Percentiles rank a stretch among this genome's conserved stretches.
Conservation (phyloP, 129 eudicot species). For the Kitagawia praeruptora region DNA sequence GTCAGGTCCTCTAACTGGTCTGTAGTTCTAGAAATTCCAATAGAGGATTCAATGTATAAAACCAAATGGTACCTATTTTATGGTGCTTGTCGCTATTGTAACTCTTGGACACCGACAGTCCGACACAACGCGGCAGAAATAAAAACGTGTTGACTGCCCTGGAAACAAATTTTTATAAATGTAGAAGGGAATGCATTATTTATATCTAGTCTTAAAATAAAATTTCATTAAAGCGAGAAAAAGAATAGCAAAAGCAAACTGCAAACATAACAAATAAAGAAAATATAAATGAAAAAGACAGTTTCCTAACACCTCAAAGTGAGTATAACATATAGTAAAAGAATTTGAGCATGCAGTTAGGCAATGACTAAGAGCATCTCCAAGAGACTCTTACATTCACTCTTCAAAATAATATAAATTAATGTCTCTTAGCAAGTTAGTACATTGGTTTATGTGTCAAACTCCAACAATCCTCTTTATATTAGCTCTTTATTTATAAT, state of each 20-base stretch:
- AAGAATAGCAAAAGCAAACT: background rate
- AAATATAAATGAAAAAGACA: background rate
- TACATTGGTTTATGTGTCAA: too few species aligned
- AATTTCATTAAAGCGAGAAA: too few species aligned
- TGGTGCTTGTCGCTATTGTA: background rate
- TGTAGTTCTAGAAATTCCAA: background rate
- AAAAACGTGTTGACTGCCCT: constrained; percentile 4
- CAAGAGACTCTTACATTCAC: too few species aligned
- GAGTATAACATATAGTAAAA: background rate
- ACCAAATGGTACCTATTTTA: background rate
- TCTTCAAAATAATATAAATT: too few species aligned
- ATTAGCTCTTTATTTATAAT: too few species aligned
- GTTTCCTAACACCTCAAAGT: background rate
- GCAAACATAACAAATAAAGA: background rate
- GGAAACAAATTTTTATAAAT: background rate
- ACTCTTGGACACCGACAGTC: background rate
- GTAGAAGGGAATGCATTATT: background rate
- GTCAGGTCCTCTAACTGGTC: background rate
- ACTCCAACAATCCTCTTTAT: too few species aligned
- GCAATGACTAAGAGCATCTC: too few species aligned
- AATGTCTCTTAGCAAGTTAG: too few species aligned
- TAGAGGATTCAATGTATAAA: background rate
- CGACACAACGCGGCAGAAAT: background rate
- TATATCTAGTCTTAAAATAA: too few species aligned
- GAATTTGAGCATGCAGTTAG: background rate